Evolutionary conservation across 2,329 filamentous ascomycete genomes (phyloP).

Genomic region (Corynespora cassiicola): DNA sequence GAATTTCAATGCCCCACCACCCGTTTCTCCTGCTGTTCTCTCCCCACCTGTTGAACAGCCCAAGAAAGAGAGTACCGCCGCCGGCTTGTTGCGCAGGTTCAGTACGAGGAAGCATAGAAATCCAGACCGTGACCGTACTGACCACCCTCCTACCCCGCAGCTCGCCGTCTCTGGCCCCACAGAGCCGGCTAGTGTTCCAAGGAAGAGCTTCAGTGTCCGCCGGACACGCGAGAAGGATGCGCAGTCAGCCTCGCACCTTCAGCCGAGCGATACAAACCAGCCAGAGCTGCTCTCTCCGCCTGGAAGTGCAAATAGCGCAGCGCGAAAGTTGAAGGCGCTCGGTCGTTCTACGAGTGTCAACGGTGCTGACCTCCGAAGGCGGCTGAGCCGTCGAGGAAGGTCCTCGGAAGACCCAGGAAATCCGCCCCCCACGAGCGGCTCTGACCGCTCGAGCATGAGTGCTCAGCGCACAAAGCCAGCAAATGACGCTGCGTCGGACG

Average conservation of each 20-base stretch:
- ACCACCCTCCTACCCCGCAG: conserved; percentile 71
- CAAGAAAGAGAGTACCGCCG: conserved; percentile 88
- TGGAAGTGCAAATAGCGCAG: conserved; percentile 64
- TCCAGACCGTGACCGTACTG: conserved; percentile 56
- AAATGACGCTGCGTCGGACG: conserved; percentile 58
- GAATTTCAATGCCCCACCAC: conserved; percentile 59
- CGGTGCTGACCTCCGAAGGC: conserved; percentile 79
- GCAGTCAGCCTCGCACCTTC: conserved; percentile 58
- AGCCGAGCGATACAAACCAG: conserved; percentile 66
- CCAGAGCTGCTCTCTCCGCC: conserved; percentile 81
- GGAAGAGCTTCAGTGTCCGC: conserved; percentile 89
- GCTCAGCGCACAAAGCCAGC: conserved; percentile 54
- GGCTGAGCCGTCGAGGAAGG: conserved; percentile 62
- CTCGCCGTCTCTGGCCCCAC: conserved; percentile 81
- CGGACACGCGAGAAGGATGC: conserved; percentile 62
- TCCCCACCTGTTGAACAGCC: conserved; percentile 62
- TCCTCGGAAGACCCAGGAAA: conserved; percentile 65
- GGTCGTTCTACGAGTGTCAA: conserved; percentile 92
- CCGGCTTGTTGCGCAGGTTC: conserved; percentile 83
- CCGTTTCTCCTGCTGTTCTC: conserved; percentile 57
- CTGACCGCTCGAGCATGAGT: conserved; percentile 71
- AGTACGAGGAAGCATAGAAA: conserved; percentile 84
- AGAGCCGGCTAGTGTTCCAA: conserved; percentile 68
- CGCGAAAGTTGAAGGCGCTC: conserved; percentile 70
- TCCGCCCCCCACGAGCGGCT: conserved; percentile 77